phyloP scores from a whole-genome alignment of 1,284 basidiomycete genomes.

The Rhodotorula glutinis region DNA sequence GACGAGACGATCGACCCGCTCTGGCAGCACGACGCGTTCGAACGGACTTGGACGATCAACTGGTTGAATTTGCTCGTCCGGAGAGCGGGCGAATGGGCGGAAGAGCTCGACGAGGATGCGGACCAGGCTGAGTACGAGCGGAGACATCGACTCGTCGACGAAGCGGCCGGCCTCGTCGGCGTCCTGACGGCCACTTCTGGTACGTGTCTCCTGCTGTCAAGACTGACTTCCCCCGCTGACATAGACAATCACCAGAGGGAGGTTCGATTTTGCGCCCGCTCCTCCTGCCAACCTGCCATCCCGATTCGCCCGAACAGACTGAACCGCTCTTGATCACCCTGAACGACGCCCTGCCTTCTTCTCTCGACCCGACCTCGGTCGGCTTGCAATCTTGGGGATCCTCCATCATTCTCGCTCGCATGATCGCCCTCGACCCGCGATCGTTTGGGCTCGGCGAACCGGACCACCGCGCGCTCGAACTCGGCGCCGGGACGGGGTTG shows the following conservation, averaged over 20 bases:
- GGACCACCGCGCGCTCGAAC: constrained; percentile 62
- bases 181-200: constrained; percentile 32
- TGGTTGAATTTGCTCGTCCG: constrained; percentile 67
- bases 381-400: constrained; percentile 90
- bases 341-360: constrained; percentile 69
- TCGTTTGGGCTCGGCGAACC: constrained; percentile 52
- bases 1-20: constrained; percentile 23
- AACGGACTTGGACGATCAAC: constrained; percentile 62
- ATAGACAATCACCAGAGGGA: too few species aligned
- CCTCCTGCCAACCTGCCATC: constrained; percentile 32
- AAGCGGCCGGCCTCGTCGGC: constrained; percentile 32
- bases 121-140: constrained; percentile 37
- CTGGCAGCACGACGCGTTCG: constrained; percentile 57
- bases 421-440: constrained; percentile 62
- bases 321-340: constrained; percentile 54
- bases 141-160: constrained; percentile 33
- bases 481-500: constrained; percentile 83
- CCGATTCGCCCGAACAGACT: constrained; percentile 19
- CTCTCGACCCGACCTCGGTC: constrained; percentile 69
- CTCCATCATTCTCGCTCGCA: constrained; percentile 74
- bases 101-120: constrained; percentile 28
- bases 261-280: constrained; percentile 34
- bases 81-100: constrained; percentile 58
- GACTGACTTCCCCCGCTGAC: too few species aligned
- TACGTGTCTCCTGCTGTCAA: neutral